Evolutionary conservation across 306 rosid genomes (phyloP).

Genomic region (Vicia sativa): DNA sequence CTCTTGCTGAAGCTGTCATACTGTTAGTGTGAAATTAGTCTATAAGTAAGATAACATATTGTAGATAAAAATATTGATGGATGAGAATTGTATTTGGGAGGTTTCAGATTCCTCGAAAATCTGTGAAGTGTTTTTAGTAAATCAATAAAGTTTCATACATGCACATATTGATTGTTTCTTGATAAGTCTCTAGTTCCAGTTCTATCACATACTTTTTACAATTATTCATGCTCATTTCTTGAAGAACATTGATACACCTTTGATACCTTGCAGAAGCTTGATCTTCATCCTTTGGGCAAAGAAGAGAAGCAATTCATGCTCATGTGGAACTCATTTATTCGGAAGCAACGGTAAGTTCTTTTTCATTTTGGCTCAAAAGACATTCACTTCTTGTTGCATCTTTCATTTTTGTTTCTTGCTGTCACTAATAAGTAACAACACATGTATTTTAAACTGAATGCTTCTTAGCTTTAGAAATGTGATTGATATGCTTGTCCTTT

Average conservation of each 20-base stretch:
- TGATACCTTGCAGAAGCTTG: conserved; percentile 65
- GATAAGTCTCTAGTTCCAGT: too few species aligned
- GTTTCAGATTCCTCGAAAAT: too few species aligned
- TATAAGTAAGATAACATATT: too few species aligned
- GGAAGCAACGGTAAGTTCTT: conserved; percentile 67
- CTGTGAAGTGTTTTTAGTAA: too few species aligned
- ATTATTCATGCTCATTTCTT: conserved; percentile 9
- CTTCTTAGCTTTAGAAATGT: conserved; percentile 28
- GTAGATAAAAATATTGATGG: too few species aligned
- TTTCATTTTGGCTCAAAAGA: conserved; percentile 17
- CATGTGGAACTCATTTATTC: conserved; percentile 78
- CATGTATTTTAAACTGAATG: not conserved
- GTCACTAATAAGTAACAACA: not conserved
- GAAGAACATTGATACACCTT: conserved; percentile 30
- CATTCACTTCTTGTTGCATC: conserved; percentile 24
- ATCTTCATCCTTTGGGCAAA: conserved; percentile 55
- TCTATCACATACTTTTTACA: not conserved
- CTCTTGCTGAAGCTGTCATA: not conserved
- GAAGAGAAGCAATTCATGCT: conserved; percentile 67
- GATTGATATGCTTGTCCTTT: conserved; percentile 24
- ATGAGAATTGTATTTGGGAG: too few species aligned
- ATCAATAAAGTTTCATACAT: too few species aligned
- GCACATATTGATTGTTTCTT: too few species aligned
- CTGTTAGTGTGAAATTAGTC: too few species aligned
- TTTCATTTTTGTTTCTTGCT: not conserved